Conservation (phyloP, 2,329 filamentous ascomycete species). For the Neocucurbitaria cava region DNA sequence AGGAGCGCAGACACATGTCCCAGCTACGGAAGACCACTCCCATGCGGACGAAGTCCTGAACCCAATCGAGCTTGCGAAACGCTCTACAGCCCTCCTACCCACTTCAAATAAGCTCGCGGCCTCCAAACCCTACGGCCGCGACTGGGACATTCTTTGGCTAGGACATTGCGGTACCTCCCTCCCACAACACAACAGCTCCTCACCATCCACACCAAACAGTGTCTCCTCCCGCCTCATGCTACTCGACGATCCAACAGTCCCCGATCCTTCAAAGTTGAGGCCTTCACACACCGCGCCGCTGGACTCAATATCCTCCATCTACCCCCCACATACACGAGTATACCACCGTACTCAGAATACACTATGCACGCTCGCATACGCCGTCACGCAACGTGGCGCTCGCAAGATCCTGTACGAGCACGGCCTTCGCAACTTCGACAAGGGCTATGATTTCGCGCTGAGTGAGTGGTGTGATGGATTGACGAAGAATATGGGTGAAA, state of each 20-base stretch:
- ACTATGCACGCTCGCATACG: conserved; percentile 33
- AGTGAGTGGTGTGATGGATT: conserved; percentile 29
- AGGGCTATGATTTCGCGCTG: conserved; percentile 33
- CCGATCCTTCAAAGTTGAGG: conserved; percentile 19
- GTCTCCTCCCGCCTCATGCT: conserved; percentile 21
- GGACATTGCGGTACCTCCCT: conserved; percentile 48
- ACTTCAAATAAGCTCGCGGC: conserved; percentile 1
- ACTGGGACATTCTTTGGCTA: conserved; percentile 51
- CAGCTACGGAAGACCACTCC: conserved; percentile 4
- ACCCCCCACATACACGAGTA: conserved; percentile 29
- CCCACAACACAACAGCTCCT: conserved; percentile 8
- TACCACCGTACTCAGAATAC: conserved; percentile 28
- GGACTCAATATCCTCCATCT: conserved; percentile 17
- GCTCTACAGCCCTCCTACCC: conserved; percentile 17
- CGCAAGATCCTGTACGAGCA: conserved; percentile 38
- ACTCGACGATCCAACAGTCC: conserved; percentile 27
- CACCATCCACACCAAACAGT: conserved; percentile 4
- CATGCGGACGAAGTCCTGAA: not conserved
- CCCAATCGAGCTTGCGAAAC: conserved; percentile 18
- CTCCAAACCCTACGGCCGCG: conserved; percentile 33
- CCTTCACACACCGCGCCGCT: conserved; percentile 4
- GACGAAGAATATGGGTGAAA: conserved; percentile 29
- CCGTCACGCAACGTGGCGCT: conserved; percentile 34
- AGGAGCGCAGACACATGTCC: conserved; percentile 1
- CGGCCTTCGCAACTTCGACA: conserved; percentile 31